Conservation (phyloP, 176 grass and related monocot species). For the maize (Zea mays) region Zm-B73-REFERENCE-NAM-5.0 NC_050104.1:155495501-155496000, state of each 20-base stretch:
- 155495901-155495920: neutral
- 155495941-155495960: neutral
- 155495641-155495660: conserved; percentile 67
- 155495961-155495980: neutral
- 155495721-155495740: conserved; percentile 39
- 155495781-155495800: neutral
- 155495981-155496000: neutral
- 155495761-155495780: neutral
- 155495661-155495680: conserved; percentile 73
- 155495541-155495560: conserved; percentile 9
- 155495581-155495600: conserved; percentile 62
- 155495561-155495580: neutral
- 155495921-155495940: conserved; percentile 17
- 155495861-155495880: neutral
- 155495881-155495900: conserved; percentile 2
- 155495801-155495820: neutral
- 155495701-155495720: conserved; percentile 78
- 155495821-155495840: conserved; percentile 1
- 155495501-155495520: conserved; percentile 65
- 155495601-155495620: conserved; percentile 75
- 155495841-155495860: neutral
- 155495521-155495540: conserved; percentile 15
- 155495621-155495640: conserved; percentile 91
- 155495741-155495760: neutral
- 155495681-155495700: conserved; percentile 79